Percentiles rank a stretch among this genome's conserved stretches.
Evolutionary conservation across 2,329 filamentous ascomycete species (phyloP).

Genomic region (Pseudopyricularia cyperi): DNA sequence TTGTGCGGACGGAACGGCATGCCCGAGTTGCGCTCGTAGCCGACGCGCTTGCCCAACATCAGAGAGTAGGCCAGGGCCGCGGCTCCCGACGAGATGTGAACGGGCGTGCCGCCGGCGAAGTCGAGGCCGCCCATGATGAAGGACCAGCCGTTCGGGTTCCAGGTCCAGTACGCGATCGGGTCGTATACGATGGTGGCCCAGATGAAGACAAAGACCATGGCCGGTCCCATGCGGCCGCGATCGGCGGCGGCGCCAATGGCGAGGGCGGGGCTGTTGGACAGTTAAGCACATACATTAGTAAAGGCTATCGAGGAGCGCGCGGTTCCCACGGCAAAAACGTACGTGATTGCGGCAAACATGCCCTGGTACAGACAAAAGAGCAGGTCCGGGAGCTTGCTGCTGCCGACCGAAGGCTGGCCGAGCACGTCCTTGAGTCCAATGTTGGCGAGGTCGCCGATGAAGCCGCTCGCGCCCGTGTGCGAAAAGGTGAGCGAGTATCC

Average conservation of each 20-base stretch:
- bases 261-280: conserved; percentile 4
- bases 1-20: conserved; percentile 90
- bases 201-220: conserved; percentile 84
- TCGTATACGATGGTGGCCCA: conserved; percentile 88
- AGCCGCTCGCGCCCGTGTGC: conserved; percentile 55
- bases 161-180: conserved; percentile 89
- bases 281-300: neutral
- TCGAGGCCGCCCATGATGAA: conserved; percentile 70
- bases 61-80: conserved; percentile 82
- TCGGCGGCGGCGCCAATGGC: conserved; percentile 63
- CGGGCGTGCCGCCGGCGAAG: conserved; percentile 81
- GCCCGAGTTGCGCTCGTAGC: conserved; percentile 67
- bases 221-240: conserved; percentile 76
- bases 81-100: conserved; percentile 74
- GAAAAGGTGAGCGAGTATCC: conserved; percentile 76
- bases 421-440: conserved; percentile 69
- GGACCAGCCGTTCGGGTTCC: conserved; percentile 75
- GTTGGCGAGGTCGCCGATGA: conserved; percentile 67
- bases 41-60: conserved; percentile 76
- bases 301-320: neutral
- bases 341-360: conserved; percentile 84
- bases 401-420: conserved; percentile 62
- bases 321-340: neutral
- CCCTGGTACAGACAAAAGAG: conserved; percentile 78
- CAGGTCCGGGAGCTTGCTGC: conserved; percentile 62